Percentiles rank a stretch among this genome's conserved stretches.
Evolutionary conservation across 2,329 filamentous ascomycete species (phyloP).

Genomic region (Corynespora cassiicola): DNA sequence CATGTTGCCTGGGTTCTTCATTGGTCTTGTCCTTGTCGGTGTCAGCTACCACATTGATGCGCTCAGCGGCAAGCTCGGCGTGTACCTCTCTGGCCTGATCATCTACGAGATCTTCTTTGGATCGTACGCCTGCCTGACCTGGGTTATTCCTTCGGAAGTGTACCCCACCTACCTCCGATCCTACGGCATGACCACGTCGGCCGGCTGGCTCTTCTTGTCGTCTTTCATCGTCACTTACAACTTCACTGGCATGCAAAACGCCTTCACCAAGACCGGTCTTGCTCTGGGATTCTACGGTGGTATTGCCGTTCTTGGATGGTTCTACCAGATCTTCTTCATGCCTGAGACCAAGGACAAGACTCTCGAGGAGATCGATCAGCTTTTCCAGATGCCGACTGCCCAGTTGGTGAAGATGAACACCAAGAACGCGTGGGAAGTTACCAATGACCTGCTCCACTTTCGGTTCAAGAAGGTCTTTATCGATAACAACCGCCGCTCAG

Average conservation of each 20-base stretch:
- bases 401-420: conserved; percentile 61
- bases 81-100: conserved; percentile 72
- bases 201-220: conserved; percentile 71
- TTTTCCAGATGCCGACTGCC: conserved; percentile 69
- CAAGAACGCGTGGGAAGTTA: conserved; percentile 52
- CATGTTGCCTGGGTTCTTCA: conserved; percentile 75
- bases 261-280: conserved; percentile 71
- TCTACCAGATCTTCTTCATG: conserved; percentile 79
- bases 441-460: conserved; percentile 52
- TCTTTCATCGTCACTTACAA: conserved; percentile 80
- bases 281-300: conserved; percentile 76
- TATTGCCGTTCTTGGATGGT: conserved; percentile 72
- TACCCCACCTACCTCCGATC: conserved; percentile 75
- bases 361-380: conserved; percentile 73
- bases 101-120: conserved; percentile 46
- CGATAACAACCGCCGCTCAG: conserved; percentile 35
- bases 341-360: conserved; percentile 74
- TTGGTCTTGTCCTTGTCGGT: conserved; percentile 72
- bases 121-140: conserved; percentile 43
- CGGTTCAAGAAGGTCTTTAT: conserved; percentile 58
- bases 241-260: conserved; percentile 72
- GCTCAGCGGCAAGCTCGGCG: conserved; percentile 56
- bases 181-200: conserved; percentile 76
- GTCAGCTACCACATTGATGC: conserved; percentile 65
- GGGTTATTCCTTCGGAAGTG: conserved; percentile 65